Evolutionary conservation across 2,329 filamentous ascomycete species (phyloP), one percentile per base, ranked within the genome.

Genomic region (Penicillium paneum): DNA sequence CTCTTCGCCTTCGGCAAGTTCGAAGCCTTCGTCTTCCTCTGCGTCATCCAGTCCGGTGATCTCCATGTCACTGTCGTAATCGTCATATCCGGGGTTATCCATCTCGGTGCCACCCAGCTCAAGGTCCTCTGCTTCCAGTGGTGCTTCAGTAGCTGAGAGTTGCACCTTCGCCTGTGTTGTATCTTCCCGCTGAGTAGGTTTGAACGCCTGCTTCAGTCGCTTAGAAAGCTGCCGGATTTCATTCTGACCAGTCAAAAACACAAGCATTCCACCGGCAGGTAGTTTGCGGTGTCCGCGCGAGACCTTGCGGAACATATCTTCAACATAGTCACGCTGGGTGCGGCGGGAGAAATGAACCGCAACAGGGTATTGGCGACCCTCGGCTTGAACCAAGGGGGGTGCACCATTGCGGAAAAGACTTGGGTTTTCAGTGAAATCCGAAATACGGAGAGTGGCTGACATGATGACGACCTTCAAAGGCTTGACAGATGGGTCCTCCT

Each of bases 381-480:
- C 92, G 0, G 92, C 89, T 69, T 96, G 85, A 1, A 99, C 80
- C 1, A 97, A 83, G 0, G 92, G 93, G 0, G 94, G 94, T 3
- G 89, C 82, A 0, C 78, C 78, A 40, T 78, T 80, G 4, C 86
- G 78, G 72, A 99, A 99, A 0, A 99, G 79, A 15, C 82, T 86
- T 8, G 83, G 77, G 67, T 99, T 97, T 67, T 91, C 83, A 0
- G 90, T 91, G 64, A 99, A 89, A 67, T 97, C 93, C 12, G 91
- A 89, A 42, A 97, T 90, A 55, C 91, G 83, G 32, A 99, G 79
- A 2, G 94, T 99, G 40, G 94, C 94, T 56, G 93, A 97, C 95
- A 99, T 99, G 74, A 99, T 96, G 56, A 99, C 84, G 8, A 99
- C 81, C 74, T 97, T 99, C 49, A 99, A 75, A 0, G 92, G 91